A percentile compares a stretch with the other conserved stretches of the same genome.
phyloP scores from a whole-genome alignment of 805 yeast species.

The Millerago galiae region DNA sequence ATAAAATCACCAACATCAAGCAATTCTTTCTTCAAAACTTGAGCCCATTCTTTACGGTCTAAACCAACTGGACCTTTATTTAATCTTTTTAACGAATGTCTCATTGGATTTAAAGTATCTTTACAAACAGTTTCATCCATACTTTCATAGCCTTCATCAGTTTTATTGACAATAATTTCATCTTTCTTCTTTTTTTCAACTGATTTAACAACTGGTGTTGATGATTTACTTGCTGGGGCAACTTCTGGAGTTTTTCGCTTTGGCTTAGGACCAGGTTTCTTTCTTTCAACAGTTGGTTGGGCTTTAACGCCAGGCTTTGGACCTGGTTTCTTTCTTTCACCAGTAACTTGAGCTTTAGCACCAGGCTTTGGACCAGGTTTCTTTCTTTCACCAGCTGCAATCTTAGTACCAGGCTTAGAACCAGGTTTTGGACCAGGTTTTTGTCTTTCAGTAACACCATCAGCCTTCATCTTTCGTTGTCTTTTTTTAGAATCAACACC shows the following conservation, averaged over 20 bases:
- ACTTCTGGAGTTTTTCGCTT: constrained; percentile 21
- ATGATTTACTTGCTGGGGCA: too few relatives aligned
- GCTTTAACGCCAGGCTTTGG: constrained; percentile 8
- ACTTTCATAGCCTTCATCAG: constrained; percentile 56
- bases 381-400: constrained; percentile 1
- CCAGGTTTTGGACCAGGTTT: constrained; percentile 3
- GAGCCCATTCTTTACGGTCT: constrained; percentile 73
- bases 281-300: not conserved
- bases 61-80: constrained; percentile 68
- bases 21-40: constrained; percentile 59
- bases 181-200: constrained; percentile 2
- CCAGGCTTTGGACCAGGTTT: constrained; percentile 5
- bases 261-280: constrained; percentile 12
- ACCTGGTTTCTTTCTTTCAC: constrained; percentile 6
- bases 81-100: constrained; percentile 56
- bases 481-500: constrained; percentile 23
- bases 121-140: constrained; percentile 74
- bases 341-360: constrained; percentile 1
- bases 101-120: constrained; percentile 54
- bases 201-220: constrained; percentile 3
- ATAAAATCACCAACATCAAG: constrained; percentile 72
- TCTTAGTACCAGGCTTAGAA: constrained; percentile 5
- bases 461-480: constrained; percentile 23
- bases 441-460: constrained; percentile 10
- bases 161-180: constrained; percentile 1